These are phyloP conservation scores for Globisporangium barbulae DNA, from an alignment of 352 stramenopile genomes.

Conservation along the genomic window DNA sequence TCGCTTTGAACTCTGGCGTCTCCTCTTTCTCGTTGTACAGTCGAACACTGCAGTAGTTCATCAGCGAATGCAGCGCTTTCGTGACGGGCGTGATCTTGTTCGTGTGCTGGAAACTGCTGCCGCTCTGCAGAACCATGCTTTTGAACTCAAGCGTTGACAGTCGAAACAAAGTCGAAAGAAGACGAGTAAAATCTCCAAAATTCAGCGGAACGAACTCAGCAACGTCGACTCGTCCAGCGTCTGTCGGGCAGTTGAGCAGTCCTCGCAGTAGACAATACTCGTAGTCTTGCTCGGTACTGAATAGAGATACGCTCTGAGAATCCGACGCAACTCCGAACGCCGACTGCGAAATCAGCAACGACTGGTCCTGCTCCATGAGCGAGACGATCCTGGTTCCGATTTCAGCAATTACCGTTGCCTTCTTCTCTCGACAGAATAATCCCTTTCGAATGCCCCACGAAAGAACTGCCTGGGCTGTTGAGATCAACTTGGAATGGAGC, in stretches of 20 bases:
- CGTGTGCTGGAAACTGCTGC: neutral
- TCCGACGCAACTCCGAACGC: slow-evolving; percentile 10
- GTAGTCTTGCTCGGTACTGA: slow-evolving; percentile 29
- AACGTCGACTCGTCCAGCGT: slow-evolving; percentile 34
- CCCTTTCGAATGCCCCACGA: slow-evolving; percentile 39
- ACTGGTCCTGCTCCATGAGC: neutral
- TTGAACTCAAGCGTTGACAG: slow-evolving; percentile 34
- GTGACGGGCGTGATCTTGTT: slow-evolving; percentile 25
- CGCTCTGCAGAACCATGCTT: neutral
- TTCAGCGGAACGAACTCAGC: slow-evolving; percentile 36
- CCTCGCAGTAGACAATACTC: slow-evolving; percentile 26
- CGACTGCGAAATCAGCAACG: neutral
- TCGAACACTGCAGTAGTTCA: slow-evolving; percentile 45
- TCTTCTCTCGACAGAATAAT: slow-evolving; percentile 26
- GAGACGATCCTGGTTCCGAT: slow-evolving; percentile 8
- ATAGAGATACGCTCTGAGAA: slow-evolving; percentile 8
- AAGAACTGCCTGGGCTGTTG: slow-evolving; percentile 32
- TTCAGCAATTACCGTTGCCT: slow-evolving; percentile 6
- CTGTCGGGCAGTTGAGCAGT: slow-evolving; percentile 31
- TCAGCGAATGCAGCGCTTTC: slow-evolving; percentile 38
- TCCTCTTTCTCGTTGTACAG: slow-evolving; percentile 31
- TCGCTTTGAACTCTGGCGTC: slow-evolving; percentile 17
- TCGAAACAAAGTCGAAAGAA: slow-evolving; percentile 30
- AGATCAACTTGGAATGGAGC: slow-evolving; percentile 22
- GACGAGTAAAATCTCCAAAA: slow-evolving; percentile 24